Evolutionary conservation across 2,329 filamentous ascomycete species (phyloP).

Genomic region (Alternaria postmessia): DNA sequence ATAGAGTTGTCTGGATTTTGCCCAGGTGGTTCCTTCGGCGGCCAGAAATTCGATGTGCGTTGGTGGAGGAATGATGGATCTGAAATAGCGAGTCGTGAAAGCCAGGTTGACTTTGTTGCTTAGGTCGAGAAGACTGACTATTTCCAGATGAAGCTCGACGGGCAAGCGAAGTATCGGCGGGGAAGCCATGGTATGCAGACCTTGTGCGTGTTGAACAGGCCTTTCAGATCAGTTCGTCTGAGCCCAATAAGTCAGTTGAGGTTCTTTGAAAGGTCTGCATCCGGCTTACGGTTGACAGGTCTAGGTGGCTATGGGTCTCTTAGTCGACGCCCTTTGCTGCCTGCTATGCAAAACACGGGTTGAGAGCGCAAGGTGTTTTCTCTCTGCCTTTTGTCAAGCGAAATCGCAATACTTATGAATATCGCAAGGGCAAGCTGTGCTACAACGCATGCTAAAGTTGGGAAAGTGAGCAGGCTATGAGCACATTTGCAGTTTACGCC

Average conservation of each 20-base stretch:
- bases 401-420: background rate
- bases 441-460: background rate
- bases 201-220: background rate
- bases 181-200: constrained; percentile 17
- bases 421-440: background rate
- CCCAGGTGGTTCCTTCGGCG: constrained; percentile 33
- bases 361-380: background rate
- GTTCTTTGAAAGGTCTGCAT: background rate
- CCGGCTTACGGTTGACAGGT: constrained; percentile 9
- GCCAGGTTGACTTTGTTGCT: constrained; percentile 29
- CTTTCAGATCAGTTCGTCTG: background rate
- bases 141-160: constrained; percentile 34
- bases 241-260: constrained; percentile 3
- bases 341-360: constrained; percentile 1
- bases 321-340: background rate
- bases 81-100: constrained; percentile 29
- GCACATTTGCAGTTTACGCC: constrained; percentile 9
- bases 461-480: constrained; percentile 6
- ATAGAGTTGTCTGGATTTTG: constrained; percentile 28
- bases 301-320: background rate
- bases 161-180: constrained; percentile 33
- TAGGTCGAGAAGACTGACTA: constrained; percentile 32
- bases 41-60: constrained; percentile 30
- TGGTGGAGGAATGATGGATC: constrained; percentile 26
- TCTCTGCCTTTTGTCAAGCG: background rate